Evolutionary conservation across 2,329 filamentous ascomycete genomes (phyloP).

Genomic region (Cordyceps tenuipes): DNA sequence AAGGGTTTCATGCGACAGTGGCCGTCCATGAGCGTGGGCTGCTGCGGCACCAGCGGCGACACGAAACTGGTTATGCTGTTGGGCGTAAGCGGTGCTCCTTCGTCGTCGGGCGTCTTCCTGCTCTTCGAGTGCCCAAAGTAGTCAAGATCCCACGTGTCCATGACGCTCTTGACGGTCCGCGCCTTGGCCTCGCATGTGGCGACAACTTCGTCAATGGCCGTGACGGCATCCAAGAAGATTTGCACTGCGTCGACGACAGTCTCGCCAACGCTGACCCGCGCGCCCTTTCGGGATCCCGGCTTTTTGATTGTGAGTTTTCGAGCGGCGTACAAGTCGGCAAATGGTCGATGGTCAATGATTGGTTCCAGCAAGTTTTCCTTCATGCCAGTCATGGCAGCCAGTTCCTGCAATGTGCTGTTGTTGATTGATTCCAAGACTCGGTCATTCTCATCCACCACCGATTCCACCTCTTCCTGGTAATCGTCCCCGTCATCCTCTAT

Average conservation of each 20-base stretch:
- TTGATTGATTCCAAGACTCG: conserved; percentile 75
- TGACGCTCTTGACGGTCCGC: conserved; percentile 40
- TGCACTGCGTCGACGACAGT: conserved; percentile 43
- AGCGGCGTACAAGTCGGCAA: conserved; percentile 56
- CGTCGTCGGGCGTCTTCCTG: conserved; percentile 22
- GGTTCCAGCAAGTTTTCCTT: conserved; percentile 60
- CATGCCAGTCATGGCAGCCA: conserved; percentile 74
- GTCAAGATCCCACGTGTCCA: conserved; percentile 42
- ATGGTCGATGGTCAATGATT: conserved; percentile 69
- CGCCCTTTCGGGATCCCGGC: conserved; percentile 35
- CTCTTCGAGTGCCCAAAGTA: conserved; percentile 34
- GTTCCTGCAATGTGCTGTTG: conserved; percentile 61
- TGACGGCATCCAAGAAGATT: conserved; percentile 72
- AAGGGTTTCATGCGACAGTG: conserved; percentile 81
- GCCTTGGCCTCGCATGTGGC: conserved; percentile 66
- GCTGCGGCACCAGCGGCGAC: conserved; percentile 41
- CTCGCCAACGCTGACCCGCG: conserved; percentile 43
- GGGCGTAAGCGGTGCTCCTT: conserved; percentile 35
- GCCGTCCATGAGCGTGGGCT: conserved; percentile 71
- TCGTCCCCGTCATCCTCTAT: conserved; percentile 35
- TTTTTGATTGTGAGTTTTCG: conserved; percentile 53
- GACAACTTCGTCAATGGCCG: conserved; percentile 77
- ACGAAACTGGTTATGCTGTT: conserved; percentile 29
- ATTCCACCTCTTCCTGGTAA: conserved; percentile 29
- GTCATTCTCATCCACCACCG: conserved; percentile 23